Evolutionary conservation across 192 early-diverging fungal genomes (phyloP).

Genomic region (Gaertneriomyces sp.): DNA sequence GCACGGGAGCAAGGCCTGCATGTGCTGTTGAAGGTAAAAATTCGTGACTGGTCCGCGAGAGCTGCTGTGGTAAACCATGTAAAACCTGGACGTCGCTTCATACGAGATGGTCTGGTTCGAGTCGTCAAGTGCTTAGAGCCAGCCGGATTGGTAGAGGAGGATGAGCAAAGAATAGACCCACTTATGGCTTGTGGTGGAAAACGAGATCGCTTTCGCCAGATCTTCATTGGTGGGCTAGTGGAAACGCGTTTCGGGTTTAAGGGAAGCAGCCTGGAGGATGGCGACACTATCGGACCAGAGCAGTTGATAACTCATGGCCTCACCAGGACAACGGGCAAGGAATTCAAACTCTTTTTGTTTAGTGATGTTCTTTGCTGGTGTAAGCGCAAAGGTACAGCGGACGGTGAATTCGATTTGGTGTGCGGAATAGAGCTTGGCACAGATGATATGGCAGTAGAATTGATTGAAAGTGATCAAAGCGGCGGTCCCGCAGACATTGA

Average conservation of each 20-base stretch:
- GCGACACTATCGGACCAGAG: background rate
- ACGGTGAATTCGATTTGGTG: constrained; percentile 25
- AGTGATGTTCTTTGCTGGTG: constrained; percentile 51
- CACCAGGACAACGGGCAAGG: constrained; percentile 20
- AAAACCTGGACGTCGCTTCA: constrained; percentile 27
- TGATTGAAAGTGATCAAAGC: constrained; percentile 5
- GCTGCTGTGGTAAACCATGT: constrained; percentile 11
- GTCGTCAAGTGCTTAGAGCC: constrained; percentile 42
- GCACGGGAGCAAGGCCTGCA: constrained; percentile 26
- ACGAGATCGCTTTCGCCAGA: constrained; percentile 19
- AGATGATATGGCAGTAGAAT: constrained; percentile 6
- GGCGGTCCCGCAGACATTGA: too few species aligned
- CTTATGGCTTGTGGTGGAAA: constrained; percentile 24
- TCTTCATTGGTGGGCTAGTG: constrained; percentile 22
- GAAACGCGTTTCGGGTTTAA: constrained; percentile 22
- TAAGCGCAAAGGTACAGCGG: constrained; percentile 4
- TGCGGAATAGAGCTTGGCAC: constrained; percentile 12
- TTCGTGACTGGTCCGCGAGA: constrained; percentile 18
- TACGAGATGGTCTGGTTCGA: constrained; percentile 25
- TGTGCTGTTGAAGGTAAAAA: constrained; percentile 25
- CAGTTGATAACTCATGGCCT: constrained; percentile 31
- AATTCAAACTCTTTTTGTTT: constrained; percentile 42
- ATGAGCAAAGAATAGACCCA: constrained; percentile 7
- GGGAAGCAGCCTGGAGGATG: background rate
- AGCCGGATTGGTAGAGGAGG: constrained; percentile 9